phyloP scores from a whole-genome alignment of 441 rosid genomes.

The Adansonia madagascariensis region DNA sequence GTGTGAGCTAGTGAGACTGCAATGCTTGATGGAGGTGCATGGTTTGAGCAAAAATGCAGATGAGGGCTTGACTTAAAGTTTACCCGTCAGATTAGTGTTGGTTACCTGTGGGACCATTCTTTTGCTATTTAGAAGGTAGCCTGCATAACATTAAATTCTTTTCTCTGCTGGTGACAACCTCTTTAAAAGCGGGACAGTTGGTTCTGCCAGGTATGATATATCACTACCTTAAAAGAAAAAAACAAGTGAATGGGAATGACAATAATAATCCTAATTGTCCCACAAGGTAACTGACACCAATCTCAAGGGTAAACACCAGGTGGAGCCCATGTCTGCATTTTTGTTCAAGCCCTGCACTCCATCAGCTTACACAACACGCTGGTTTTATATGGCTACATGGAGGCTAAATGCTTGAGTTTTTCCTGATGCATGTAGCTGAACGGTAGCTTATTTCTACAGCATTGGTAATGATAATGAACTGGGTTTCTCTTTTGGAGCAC shows the following conservation, averaged over 20 bases:
- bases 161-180: not conserved
- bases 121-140: not conserved
- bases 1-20: not conserved
- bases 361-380: not conserved
- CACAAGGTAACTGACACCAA: not conserved
- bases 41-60: not conserved
- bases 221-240: not conserved
- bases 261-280: not conserved
- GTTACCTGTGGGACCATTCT: no score
- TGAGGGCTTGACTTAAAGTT: not conserved
- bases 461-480: not conserved
- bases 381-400: not conserved
- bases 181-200: not conserved
- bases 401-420: not conserved
- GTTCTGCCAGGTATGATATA: not conserved
- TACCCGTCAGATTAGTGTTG: not conserved
- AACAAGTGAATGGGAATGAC: not conserved
- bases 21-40: not conserved
- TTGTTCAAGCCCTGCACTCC: not conserved
- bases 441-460: not conserved
- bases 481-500: not conserved
- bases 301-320: not conserved
- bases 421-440: not conserved
- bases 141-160: not conserved
- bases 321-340: not conserved